Conservation (phyloP, 176 grass and related monocot species). For the Raddia guianensis region DNA sequence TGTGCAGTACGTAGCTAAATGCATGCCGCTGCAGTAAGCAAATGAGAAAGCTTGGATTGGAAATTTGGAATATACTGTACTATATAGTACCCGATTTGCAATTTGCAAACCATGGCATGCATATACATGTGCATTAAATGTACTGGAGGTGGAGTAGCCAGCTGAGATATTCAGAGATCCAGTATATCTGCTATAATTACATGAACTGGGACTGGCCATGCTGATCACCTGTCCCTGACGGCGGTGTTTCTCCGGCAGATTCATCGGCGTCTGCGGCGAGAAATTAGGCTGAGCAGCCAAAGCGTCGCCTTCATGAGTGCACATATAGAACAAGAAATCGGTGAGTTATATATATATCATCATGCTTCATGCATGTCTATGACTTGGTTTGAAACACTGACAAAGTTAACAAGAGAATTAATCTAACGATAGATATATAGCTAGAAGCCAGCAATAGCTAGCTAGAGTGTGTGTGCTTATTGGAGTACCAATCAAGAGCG, state of each 20-base stretch:
- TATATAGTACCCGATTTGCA: no score
- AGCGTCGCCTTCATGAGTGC: neutral
- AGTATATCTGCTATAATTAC: neutral
- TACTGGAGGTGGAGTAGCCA: no score
- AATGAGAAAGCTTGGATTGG: no score
- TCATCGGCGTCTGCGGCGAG: neutral
- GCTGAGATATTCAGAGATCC: neutral
- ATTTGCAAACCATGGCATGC: no score
- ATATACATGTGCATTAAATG: no score
- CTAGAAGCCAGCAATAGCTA: neutral
- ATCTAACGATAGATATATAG: neutral
- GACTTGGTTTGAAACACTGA: neutral
- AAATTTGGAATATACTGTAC: no score
- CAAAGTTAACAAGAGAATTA: neutral
- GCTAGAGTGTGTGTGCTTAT: neutral
- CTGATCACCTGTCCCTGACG: neutral
- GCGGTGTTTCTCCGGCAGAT: neutral
- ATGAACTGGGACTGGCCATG: neutral
- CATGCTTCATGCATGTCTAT: neutral
- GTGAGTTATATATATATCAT: neutral
- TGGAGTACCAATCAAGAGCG: constrained; percentile 25
- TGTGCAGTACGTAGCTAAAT: neutral
- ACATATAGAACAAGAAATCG: neutral
- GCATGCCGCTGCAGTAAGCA: neutral
- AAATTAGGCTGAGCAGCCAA: constrained; percentile 6